A percentile compares a stretch with the other conserved stretches of the same genome.
phyloP scores from a whole-genome alignment of 2,329 filamentous ascomycete species.

The Trichoderma atroviride region DNA sequence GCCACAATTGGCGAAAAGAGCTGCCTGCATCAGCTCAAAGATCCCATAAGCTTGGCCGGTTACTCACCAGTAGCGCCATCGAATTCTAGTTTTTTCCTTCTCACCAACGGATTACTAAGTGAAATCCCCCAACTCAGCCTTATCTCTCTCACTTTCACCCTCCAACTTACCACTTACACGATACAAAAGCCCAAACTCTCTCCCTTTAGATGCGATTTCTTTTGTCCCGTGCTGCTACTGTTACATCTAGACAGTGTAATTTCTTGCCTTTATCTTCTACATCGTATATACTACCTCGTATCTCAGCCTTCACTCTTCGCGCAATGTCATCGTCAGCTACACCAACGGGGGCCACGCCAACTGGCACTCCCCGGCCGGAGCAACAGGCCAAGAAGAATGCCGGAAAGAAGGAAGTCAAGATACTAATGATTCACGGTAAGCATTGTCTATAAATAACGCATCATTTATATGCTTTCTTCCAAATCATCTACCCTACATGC shows the following conservation, averaged over 20 bases:
- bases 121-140: neutral
- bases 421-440: slow-evolving; percentile 76
- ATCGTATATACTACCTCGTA: slow-evolving; percentile 16
- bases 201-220: neutral
- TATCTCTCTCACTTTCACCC: neutral
- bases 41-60: neutral
- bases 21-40: neutral
- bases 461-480: no score
- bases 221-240: neutral
- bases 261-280: slow-evolving; percentile 29
- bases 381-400: slow-evolving; percentile 40
- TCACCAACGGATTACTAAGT: slow-evolving; percentile 20
- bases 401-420: slow-evolving; percentile 59
- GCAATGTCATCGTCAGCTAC: slow-evolving; percentile 35
- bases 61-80: neutral
- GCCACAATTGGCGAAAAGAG: neutral
- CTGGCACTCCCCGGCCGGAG: slow-evolving; percentile 29
- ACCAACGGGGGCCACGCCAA: slow-evolving; percentile 28
- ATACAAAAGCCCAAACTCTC: neutral
- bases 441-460: no score
- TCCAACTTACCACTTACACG: neutral
- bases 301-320: slow-evolving; percentile 24
- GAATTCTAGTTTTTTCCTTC: slow-evolving; percentile 1
- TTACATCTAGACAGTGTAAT: neutral
- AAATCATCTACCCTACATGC: neutral